A percentile compares a stretch with the other conserved stretches of the same genome.
These are phyloP conservation scores for Pleurotus tuber-regium DNA, from an alignment of 768 basidiomycete genomes.

Conservation along the genomic window DNA sequence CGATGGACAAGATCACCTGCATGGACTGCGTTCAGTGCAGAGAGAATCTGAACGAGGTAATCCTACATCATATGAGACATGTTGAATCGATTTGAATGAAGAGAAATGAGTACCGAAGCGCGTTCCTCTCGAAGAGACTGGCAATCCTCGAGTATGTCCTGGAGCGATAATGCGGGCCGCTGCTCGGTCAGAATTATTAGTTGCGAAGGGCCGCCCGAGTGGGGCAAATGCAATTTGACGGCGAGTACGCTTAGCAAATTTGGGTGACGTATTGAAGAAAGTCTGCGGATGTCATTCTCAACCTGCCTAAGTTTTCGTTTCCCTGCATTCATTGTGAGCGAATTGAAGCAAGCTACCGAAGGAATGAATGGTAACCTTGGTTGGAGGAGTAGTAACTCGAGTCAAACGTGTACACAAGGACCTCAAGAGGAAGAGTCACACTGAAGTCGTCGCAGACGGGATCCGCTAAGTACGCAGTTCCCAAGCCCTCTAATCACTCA, in stretches of 20 bases:
- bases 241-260: constrained; percentile 70
- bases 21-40: constrained; percentile 68
- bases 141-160: constrained; percentile 75
- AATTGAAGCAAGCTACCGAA: too few relatives aligned
- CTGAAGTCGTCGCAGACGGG: constrained; percentile 68
- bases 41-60: constrained; percentile 71
- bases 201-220: constrained; percentile 46
- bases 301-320: constrained; percentile 68
- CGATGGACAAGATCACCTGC: constrained; percentile 66
- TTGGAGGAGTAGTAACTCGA: constrained; percentile 64
- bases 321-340: constrained; percentile 29
- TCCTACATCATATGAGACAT: constrained; percentile 46
- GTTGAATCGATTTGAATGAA: too few relatives aligned
- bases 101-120: constrained; percentile 48
- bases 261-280: constrained; percentile 56
- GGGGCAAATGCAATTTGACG: constrained; percentile 57
- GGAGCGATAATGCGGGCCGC: constrained; percentile 59
- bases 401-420: constrained; percentile 64
- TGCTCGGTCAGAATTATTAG: constrained; percentile 73
- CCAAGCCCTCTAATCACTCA: constrained; percentile 60
- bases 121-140: constrained; percentile 72
- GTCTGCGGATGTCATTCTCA: constrained; percentile 61
- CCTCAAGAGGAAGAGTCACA: constrained; percentile 57
- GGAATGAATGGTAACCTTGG: constrained; percentile 55
- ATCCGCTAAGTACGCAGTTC: constrained; percentile 69